Base-by-base conservation (phyloP, 331 rosid species). In the Quercus phellos region DNA sequence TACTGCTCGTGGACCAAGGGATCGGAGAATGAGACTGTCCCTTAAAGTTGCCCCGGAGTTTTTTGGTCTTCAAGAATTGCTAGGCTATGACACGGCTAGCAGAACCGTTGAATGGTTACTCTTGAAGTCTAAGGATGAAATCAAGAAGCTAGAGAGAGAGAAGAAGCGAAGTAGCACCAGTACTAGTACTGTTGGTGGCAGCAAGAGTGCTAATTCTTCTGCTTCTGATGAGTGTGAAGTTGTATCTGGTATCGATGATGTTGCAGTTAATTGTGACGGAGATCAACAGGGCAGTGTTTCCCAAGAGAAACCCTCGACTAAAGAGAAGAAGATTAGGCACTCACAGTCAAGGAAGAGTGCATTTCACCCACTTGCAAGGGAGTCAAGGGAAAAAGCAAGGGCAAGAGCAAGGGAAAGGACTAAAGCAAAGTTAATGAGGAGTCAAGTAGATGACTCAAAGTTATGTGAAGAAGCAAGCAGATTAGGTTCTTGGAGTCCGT, bases 61-160 rank as follows among this genome's bases (percentile, higher is more conserved):
- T 55, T 95, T 95, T 17, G 96, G 95, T 0, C 80, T 95, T 22
- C 99, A 95, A 82, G 99, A 95, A 74, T 77, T 86, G 90, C 70
- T 95, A 17, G 94, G 92, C 3, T 90, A 85, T 51, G 99, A 95
- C 72, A 92, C 92, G 82, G 94, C 93, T 1, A 95, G 99, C 89
- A 93, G 93, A 74, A 93, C 99, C 0, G 97, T 95, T 5, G 98
- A 90, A 54, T 95, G 99, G 99, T 24, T 95, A 30, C 87, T 95
- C 5, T 74, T 68, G 72, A 90, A 90, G 79, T 84, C 98, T 0
- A 85, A 73, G 19, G 30, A 74, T 2, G 94, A 82, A 55, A 95
- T 95, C 82, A 81, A 81, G 74, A 89, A 86, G 26, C 90, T 95
- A 3, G 80, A 77, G 6, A 81, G 79, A 21, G 87, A 89, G 10